Evolutionary conservation across 164 flowering plant species (phyloP), one percentile per base, ranked within the genome.

Genomic region (Aristolochia contorta): DNA sequence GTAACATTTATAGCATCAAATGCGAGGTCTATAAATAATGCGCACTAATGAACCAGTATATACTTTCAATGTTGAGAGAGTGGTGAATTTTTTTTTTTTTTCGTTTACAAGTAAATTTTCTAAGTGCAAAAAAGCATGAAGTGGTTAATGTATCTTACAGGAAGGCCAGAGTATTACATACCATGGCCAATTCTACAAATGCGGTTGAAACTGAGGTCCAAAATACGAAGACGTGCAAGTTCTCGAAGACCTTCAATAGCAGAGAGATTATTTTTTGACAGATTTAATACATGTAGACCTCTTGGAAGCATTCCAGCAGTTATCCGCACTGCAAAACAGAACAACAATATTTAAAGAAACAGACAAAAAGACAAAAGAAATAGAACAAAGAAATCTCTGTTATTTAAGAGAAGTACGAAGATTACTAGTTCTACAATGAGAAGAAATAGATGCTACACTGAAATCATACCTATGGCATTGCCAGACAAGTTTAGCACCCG

Each of bases 201-300:
- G 23, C 83, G 78, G 68, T 93, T 93, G 80, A 89, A 86, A 69
- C 97, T 89, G 71, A 93, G 84, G 71, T 93, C 85, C 25, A 93
- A 82, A 15, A 80, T 76, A 13, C 94, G 80, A 65, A 93, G 51
- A n/a, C 90, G 72, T 21, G 85, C 83, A 16, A 87, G 54, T 32
- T 93, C 98, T 75, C 87, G 80, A 43, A 89, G 92, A 15, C 98
- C 98, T 69, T 93, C 98, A 61, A 93, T 85, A 16, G 77, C 65
- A 57, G 54, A 72, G 63, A 93, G 87, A 75, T 82, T 89, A 87
- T 93, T 93, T 72, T 79, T 89, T 12, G 98, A 89, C 65, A 93
- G 68, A 65, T 87, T 74, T 63, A 93, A 87, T 45, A 75, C 69
- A 58, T 89, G 98, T 56, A 93, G 86, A 56, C 97, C 89, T 72